phyloP scores from a whole-genome alignment of 1,284 basidiomycete genomes.

The Puccinia hordei region DNA sequence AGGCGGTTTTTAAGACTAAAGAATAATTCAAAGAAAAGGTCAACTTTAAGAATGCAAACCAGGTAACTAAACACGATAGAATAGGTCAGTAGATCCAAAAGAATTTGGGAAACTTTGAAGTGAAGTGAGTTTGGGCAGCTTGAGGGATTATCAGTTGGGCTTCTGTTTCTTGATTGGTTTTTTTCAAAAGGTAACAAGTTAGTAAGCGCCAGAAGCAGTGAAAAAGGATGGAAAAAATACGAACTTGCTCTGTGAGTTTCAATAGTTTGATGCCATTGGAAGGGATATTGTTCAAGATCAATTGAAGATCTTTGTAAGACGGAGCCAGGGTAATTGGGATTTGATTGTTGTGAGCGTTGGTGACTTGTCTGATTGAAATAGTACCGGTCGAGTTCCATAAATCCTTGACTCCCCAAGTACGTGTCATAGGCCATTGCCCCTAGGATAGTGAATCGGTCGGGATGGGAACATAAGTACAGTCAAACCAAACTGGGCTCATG shows the following conservation, averaged over 20 bases:
- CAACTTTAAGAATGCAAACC: slow-evolving; percentile 10
- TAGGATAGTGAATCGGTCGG: neutral
- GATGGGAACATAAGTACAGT: neutral
- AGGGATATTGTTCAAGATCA: slow-evolving; percentile 25
- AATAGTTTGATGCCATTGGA: slow-evolving; percentile 25
- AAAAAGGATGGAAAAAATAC: neutral
- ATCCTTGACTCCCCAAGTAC: slow-evolving; percentile 27
- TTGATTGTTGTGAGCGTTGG: neutral
- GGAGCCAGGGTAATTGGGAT: neutral
- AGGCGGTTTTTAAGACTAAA: neutral
- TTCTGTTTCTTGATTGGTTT: neutral
- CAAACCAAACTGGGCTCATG: neutral
- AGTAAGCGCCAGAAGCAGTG: too few relatives aligned
- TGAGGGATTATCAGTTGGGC: neutral
- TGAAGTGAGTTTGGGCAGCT: neutral
- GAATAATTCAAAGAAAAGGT: slow-evolving; percentile 9
- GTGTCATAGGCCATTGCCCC: slow-evolving; percentile 12
- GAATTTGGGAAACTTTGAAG: neutral
- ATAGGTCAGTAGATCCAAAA: neutral
- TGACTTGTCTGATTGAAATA: slow-evolving; percentile 7
- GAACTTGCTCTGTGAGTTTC: slow-evolving; percentile 31
- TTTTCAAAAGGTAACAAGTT: neutral
- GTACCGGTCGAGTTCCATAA: slow-evolving; percentile 31
- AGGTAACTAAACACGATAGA: slow-evolving; percentile 16
- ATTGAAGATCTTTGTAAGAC: slow-evolving; percentile 16